Evolutionary conservation across 257 asterid species (phyloP).

Genomic region (Mitragyna speciosa): DNA sequence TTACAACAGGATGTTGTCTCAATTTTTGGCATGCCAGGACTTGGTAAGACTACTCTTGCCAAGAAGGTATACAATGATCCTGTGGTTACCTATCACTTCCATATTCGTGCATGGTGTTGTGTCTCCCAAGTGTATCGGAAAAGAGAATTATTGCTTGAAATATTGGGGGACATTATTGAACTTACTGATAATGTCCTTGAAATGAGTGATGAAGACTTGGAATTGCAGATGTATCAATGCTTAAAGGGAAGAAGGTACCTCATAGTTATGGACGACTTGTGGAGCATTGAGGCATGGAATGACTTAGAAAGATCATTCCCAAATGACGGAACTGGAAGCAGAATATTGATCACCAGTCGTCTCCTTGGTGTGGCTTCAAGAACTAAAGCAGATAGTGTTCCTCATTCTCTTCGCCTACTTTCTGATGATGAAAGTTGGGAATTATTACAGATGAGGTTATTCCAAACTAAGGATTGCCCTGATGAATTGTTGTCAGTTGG

Average conservation of each 20-base stretch:
- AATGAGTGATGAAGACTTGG: neutral
- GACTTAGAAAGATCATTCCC: constrained; percentile 9
- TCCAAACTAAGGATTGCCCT: neutral
- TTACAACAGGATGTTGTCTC: neutral
- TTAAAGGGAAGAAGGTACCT: constrained; percentile 9
- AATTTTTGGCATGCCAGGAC: constrained; percentile 20
- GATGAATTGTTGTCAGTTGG: neutral
- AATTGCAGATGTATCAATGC: neutral
- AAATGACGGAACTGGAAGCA: constrained; percentile 21
- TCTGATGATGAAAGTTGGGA: neutral
- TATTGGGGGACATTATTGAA: neutral
- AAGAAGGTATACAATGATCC: constrained; percentile 8
- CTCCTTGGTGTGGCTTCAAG: neutral
- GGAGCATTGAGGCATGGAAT: constrained; percentile 11
- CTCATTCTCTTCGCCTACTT: neutral
- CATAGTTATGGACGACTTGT: constrained; percentile 24
- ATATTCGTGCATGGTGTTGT: constrained; percentile 19
- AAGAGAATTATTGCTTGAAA: neutral
- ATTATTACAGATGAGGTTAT: neutral
- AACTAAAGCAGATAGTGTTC: too few species aligned
- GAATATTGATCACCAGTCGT: constrained; percentile 21
- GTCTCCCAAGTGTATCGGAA: neutral
- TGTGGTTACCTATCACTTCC: neutral
- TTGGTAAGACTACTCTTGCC: constrained; percentile 27
- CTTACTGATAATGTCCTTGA: neutral